Percentiles rank a stretch among this genome's conserved stretches.
Conservation (phyloP, 2,329 filamentous ascomycete genomes). For the Niveomyces coronatus region DNA sequence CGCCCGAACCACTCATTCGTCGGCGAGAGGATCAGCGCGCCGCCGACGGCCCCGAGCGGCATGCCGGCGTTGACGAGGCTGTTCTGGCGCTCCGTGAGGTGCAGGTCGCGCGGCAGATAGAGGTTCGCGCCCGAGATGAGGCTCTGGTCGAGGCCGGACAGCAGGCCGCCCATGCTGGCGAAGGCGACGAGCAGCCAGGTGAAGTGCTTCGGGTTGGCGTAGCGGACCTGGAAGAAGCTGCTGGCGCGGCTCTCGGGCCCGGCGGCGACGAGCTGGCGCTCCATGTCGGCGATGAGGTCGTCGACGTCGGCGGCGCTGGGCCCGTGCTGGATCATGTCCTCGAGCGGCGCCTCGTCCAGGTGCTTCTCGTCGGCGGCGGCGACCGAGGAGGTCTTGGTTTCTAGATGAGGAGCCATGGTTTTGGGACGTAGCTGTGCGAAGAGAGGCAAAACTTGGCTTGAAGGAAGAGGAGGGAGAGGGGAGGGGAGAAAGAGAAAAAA, state of each 20-base stretch:
- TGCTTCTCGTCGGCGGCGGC: slow-evolving; percentile 14
- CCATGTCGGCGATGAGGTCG: slow-evolving; percentile 30
- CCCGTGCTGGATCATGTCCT: slow-evolving; percentile 25
- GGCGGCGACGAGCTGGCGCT: slow-evolving; percentile 25
- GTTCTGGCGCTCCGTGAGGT: slow-evolving; percentile 45
- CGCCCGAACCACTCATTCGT: slow-evolving; percentile 58
- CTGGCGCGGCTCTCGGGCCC: slow-evolving; percentile 24
- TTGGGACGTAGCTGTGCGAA: not conserved
- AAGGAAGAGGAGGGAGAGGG: not conserved
- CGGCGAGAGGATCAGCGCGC: slow-evolving; percentile 56
- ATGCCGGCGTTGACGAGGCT: slow-evolving; percentile 60
- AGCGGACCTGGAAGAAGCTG: slow-evolving; percentile 43
- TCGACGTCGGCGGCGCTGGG: slow-evolving; percentile 24
- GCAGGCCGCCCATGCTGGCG: slow-evolving; percentile 64
- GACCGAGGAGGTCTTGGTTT: slow-evolving; percentile 3
- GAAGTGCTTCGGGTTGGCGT: slow-evolving; percentile 53
- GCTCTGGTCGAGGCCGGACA: slow-evolving; percentile 63
- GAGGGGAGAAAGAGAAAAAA: no score
- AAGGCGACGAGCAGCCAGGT: slow-evolving; percentile 60
- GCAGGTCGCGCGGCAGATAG: slow-evolving; percentile 49
- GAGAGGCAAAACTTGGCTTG: not conserved
- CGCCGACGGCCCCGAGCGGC: slow-evolving; percentile 61
- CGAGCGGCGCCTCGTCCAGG: slow-evolving; percentile 25
- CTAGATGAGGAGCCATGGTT: not conserved
- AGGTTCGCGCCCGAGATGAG: slow-evolving; percentile 63